A percentile compares a stretch with the other conserved stretches of the same genome.
Conservation (phyloP, 2,329 filamentous ascomycete species). For the Sclerotinia nivalis region DNA sequence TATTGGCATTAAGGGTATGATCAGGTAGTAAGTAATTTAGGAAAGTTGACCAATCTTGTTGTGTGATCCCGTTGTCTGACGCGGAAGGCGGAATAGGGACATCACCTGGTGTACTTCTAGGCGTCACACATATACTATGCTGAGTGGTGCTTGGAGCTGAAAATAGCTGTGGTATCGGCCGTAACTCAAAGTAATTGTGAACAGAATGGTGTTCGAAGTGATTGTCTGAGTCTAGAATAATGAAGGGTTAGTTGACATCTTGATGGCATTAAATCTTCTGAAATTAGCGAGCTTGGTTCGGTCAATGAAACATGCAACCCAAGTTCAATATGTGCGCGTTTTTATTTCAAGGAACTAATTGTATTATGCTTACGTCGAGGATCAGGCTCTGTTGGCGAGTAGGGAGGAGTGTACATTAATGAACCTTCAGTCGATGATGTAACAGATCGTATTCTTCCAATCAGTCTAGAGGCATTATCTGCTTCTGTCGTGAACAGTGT, state of each 20-base stretch:
- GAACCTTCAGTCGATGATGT: slow-evolving; percentile 32
- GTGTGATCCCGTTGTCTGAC: slow-evolving; percentile 47
- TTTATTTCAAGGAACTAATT: slow-evolving; percentile 19
- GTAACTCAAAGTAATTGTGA: slow-evolving; percentile 36
- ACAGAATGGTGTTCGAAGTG: slow-evolving; percentile 25
- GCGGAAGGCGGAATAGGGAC: slow-evolving; percentile 30
- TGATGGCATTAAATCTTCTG: neutral
- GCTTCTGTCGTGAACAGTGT: slow-evolving; percentile 38
- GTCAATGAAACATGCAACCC: neutral
- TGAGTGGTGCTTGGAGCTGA: slow-evolving; percentile 28
- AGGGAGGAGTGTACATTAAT: slow-evolving; percentile 36
- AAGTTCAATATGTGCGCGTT: no score
- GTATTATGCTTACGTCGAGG: slow-evolving; percentile 26
- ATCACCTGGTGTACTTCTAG: slow-evolving; percentile 29
- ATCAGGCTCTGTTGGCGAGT: slow-evolving; percentile 32
- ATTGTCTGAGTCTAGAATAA: neutral
- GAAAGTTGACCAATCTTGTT: slow-evolving; percentile 61
- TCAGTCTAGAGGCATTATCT: slow-evolving; percentile 43
- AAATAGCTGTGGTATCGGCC: slow-evolving; percentile 40
- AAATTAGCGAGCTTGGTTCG: neutral
- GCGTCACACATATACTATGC: slow-evolving; percentile 28
- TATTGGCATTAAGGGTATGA: slow-evolving; percentile 48
- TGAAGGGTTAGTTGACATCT: neutral
- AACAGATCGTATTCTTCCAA: slow-evolving; percentile 26
- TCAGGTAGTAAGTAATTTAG: slow-evolving; percentile 57